Conservation (phyloP, 163 green algal genomes). For the Chlamydomonas reinhardtii region DNA sequence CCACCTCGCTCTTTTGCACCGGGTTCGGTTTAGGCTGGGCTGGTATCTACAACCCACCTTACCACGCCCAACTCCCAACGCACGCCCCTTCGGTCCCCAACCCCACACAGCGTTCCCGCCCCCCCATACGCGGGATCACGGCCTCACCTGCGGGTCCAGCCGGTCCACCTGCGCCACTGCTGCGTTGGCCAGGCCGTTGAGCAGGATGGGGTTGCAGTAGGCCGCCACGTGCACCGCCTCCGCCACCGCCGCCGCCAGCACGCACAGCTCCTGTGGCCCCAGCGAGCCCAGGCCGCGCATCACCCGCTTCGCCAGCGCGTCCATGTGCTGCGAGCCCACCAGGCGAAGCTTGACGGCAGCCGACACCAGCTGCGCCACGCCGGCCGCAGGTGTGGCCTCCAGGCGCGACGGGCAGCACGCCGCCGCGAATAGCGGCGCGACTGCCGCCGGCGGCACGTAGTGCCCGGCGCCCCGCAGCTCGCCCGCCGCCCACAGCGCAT, state of each 20-base stretch:
- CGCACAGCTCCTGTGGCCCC: slow-evolving; percentile 40
- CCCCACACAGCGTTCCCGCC: too few species aligned
- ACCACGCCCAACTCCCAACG: too few species aligned
- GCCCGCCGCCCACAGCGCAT: slow-evolving; percentile 42
- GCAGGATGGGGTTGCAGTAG: slow-evolving; percentile 50
- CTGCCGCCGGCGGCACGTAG: background rate
- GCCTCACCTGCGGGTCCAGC: slow-evolving; percentile 29
- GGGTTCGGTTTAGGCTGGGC: too few species aligned
- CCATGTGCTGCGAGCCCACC: background rate
- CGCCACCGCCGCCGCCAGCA: slow-evolving; percentile 10
- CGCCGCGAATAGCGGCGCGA: background rate
- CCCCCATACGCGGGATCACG: too few species aligned
- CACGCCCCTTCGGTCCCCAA: too few species aligned
- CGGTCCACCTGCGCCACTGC: background rate
- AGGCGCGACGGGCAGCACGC: background rate
- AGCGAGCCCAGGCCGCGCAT: background rate
- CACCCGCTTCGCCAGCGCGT: slow-evolving; percentile 24
- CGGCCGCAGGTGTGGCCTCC: background rate
- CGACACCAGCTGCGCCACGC: slow-evolving; percentile 14
- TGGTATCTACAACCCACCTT: too few species aligned
- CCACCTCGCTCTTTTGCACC: too few species aligned
- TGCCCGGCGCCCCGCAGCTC: slow-evolving; percentile 6
- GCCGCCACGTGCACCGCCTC: background rate
- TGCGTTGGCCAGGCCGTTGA: slow-evolving; percentile 33
- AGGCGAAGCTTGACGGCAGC: slow-evolving; percentile 19